Base-by-base conservation (phyloP, 495 filamentous ascomycete genomes). In the Podospora tetraspora region DNA sequence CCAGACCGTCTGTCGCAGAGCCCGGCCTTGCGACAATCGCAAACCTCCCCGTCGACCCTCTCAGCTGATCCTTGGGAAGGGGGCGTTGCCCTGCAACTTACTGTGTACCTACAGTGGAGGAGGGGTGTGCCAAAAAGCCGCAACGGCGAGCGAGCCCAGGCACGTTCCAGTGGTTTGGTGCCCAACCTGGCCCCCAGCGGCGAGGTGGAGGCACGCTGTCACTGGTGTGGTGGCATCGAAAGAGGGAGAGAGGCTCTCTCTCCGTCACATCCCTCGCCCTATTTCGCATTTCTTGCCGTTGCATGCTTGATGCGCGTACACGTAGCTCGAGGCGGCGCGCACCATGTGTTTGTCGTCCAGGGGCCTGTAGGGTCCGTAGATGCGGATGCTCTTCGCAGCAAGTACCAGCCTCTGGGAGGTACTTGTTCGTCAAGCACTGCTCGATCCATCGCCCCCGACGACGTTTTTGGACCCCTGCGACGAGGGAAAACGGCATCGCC, bases 101-200 rank as follows among this genome's bases (percentile, higher is more conserved):
- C 32, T 12, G 32, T 34, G 30, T 10, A 52, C 43, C 43, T 8
- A 19, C 27, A 8, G 16, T 19, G 43, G 43, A 52, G 43, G 43
- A 52, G 43, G 43, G 43, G 43, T 52, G 43, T 52, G 43, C 43
- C 43, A 52, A 52, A 43, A 52, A 52, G 43, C 6, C 43, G 43
- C 43, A 52, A 52, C 43, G 43, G 43, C 43, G 32, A 34, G 32
- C 43, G 32, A 37, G 32, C 32, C 12, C 32, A 37, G 32, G 12
- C 43, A 52, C 43, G 43, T 52, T 52, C 59, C 27, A 60, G 23
- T 21, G 59, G 27, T 60, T 60, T 60, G 59, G 59, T 60, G 59
- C 59, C 59, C 59, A 60, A 60, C 59, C 59, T 60, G 23, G 22
- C 43, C 43, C 43, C 43, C 43, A n/a, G 43, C 43, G 43, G 43